Evolutionary conservation across 306 rosid species (phyloP).

Genomic region (Fragaria ananassa): DNA sequence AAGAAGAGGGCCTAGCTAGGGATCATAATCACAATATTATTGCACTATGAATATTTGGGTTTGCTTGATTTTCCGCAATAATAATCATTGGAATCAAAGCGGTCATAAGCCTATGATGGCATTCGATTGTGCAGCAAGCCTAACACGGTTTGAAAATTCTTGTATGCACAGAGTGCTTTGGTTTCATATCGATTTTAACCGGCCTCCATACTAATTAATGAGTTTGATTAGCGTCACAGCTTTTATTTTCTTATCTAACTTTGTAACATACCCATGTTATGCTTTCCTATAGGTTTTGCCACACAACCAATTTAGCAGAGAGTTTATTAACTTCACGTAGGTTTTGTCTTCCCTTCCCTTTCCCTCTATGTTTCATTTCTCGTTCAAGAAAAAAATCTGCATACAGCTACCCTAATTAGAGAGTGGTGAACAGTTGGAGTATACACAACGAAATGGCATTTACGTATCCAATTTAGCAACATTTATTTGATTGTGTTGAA

Average conservation of each 20-base stretch:
- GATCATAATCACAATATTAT: too few relatives aligned
- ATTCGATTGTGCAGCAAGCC: too few relatives aligned
- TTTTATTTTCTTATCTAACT: conserved; percentile 22
- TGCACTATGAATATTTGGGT: too few relatives aligned
- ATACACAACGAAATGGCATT: background rate
- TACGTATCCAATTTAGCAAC: background rate
- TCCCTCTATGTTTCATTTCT: background rate
- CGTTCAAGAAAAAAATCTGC: background rate
- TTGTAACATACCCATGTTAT: background rate
- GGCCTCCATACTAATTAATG: background rate
- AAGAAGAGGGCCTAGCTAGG: background rate
- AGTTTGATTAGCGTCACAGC: background rate
- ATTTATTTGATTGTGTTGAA: background rate
- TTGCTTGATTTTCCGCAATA: background rate
- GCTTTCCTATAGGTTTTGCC: background rate
- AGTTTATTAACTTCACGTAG: background rate
- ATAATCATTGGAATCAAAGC: background rate
- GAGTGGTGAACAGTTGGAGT: background rate
- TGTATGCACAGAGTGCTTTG: too few relatives aligned
- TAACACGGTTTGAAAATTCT: too few relatives aligned
- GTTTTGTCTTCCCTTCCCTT: background rate
- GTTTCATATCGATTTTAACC: background rate
- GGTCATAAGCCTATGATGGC: background rate
- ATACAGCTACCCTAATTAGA: background rate
- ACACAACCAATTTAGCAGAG: too few relatives aligned